Base-by-base conservation (phyloP, 2,329 filamentous ascomycete genomes). In the Sporothrix phasma region DNA sequence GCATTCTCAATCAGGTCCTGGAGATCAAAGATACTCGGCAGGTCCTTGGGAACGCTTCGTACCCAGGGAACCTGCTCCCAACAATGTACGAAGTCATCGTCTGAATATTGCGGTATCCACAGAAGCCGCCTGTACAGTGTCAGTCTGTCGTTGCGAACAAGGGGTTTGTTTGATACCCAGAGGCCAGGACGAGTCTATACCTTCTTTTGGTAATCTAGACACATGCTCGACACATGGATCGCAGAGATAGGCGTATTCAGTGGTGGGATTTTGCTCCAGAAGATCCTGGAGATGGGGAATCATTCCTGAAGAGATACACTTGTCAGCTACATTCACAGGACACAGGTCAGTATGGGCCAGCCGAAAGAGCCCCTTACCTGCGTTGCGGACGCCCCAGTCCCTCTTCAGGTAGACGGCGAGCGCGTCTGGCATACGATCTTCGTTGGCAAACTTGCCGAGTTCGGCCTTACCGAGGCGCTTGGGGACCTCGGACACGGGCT, bases 51-150 rank as follows among this genome's bases (percentile, higher is more conserved):
- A 96, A 89, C 56, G 78, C 75, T 46, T 86, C 78, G 66, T 81
- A 74, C 0, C 88, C 89, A 13, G 78, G 75, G 13, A 78, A 79
- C 45, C 77, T 73, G 1, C 83, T 76, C 8, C 81, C 82, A 65
- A 87, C 83, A 22, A 97, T 84, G 72, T 90, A 92, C 0, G 92
- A 93, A 15, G 88, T 78, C 69, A 97, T 75, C 86, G 95, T 95
- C 73, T 97, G 94, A 37, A 96, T 95, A 71, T 96, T 97, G 46
- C 93, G 84, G 73, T 97, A 97, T 3, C 93, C 93, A 72, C 93
- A 97, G 73, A 97, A 97, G 5, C 91, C 89, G 24, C 92, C 92
- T 59, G 1, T 22, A 2, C 1, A 5, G n/a, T 7, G 45, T 31
- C 13, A 47, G 46, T 4, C 3, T 15, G 34, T 26, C 43, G 43